phyloP scores from a whole-genome alignment of 345 rosid genomes.

The Syzygium oleosum region DNA sequence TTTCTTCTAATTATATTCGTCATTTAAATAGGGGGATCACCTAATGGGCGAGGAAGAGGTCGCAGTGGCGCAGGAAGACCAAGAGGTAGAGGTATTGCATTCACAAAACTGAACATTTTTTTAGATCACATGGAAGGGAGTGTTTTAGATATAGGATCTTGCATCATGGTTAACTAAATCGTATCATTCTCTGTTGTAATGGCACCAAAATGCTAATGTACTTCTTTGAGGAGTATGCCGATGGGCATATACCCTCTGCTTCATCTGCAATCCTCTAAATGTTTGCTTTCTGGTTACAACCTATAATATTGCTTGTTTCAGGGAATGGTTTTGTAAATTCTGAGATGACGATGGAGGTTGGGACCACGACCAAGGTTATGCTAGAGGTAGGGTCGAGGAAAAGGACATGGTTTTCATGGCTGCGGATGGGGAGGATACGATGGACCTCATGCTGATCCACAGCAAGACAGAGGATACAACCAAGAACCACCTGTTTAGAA shows the following conservation, averaged over 20 bases:
- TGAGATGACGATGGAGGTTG: conserved; percentile 68
- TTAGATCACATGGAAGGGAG: neutral
- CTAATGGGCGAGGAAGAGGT: conserved; percentile 54
- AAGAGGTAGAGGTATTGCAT: conserved; percentile 4
- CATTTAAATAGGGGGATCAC: conserved; percentile 49
- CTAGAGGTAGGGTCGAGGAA: conserved; percentile 74
- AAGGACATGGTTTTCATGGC: conserved; percentile 63
- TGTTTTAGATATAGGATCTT: neutral
- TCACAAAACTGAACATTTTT: neutral
- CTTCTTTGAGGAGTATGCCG: neutral
- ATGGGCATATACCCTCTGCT: neutral
- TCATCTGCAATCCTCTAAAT: neutral
- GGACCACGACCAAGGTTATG: conserved; percentile 53
- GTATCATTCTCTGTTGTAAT: neutral
- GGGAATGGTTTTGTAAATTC: conserved; percentile 22
- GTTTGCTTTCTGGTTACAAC: neutral
- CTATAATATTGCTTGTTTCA: too few relatives aligned
- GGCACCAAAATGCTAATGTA: neutral
- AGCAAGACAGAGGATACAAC: conserved; percentile 61
- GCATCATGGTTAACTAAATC: neutral
- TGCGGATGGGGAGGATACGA: conserved; percentile 72
- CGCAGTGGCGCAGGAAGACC: conserved; percentile 52
- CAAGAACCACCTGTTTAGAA: conserved; percentile 42
- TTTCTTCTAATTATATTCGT: neutral
- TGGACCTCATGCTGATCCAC: conserved; percentile 55